Evolutionary conservation across 768 basidiomycete genomes (phyloP), one percentile per base, ranked within the genome.

Genomic region (Dioszegia hungarica): DNA sequence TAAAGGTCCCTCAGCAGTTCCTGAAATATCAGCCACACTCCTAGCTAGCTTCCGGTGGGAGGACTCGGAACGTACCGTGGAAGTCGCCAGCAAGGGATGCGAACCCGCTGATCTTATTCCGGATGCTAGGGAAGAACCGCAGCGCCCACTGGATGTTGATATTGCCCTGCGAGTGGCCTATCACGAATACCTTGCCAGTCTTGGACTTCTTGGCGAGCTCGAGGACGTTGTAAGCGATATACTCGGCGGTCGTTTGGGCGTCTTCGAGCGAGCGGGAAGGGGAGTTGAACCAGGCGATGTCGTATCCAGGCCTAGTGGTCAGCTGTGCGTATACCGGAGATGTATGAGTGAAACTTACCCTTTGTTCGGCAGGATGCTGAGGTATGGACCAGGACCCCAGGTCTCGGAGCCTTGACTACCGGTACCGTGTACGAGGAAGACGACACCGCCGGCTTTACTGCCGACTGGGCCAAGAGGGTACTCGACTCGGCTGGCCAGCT

Each of bases 351-450:
- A 47, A 25, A 60, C 58, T 49, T 40, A 60, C 62, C 59, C 62
- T 28, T 58, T 67, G 6, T 43, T 27, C 2, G 73, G 73, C 0
- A 74, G 55, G 14, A 68, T 46, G 12, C 56, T 52, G 10, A 49
- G 34, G 57, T 72, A 74, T 0, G 73, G 73, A 3, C 68, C 66
- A 6, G 52, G 27, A n/a, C 19, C 61, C 70, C 70, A 74, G 2
- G 61, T 66, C 49, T 72, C 73, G 3, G 46, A 24, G 10, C 67
- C 72, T 0, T 62, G 63, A 34, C 45, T 44, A 22, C 63, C 69
- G 1, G 73, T 74, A 0, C 73, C 73, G 53, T 74, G 70, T 1
- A 74, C 70, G 3, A 72, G 63, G 14, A 74, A 62, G 2, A 74
- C 73, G 36, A 65, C 51, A 12, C 70, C 73, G n/a, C 66, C 62